Evolutionary conservation across 495 filamentous ascomycete genomes (phyloP), one percentile per base, ranked within the genome.

Genomic region (Cercophora scortea): DNA sequence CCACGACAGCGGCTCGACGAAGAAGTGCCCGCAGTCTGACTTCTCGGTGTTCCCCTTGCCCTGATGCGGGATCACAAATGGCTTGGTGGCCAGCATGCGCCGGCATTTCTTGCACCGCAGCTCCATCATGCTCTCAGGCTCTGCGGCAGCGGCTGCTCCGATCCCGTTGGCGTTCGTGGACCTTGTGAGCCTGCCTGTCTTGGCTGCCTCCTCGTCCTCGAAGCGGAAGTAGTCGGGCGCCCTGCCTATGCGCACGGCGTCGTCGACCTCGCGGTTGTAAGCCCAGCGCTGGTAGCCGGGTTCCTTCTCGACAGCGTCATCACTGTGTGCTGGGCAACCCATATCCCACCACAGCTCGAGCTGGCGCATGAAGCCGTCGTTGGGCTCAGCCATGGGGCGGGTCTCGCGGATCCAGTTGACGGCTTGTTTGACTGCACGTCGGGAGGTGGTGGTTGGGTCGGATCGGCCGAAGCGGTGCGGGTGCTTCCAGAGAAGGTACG

Each of bases 1-100:
- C 94, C 92, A 97, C 16, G 84, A 87, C 16, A 97, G 76, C 2
- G 90, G 89, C 50, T 96, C 89, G 49, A 97, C 64, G 67, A 95
- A 96, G 54, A 89, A 77, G 62, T 97, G 93, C 6, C 85, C 82
- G 60, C 91, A 98, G 25, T 53, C 57, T 0, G 59, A 69, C 61
- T 34, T 64, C 51, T 58, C 57, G 13, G 42, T 18, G 32, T 56
- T 56, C 40, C 51, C 51, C 34, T 46, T 33, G 34, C 66, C 63
- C 32, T 56, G 57, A 41, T 78, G 75, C 11, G 62, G 57, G 0
- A 75, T 61, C 11, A 77, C 57, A 36, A 77, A 78, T 10, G 59
- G 60, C 8, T 61, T 55, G 0, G 67, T 74, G 8, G 67, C 71
- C 32, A 79, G 64, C 32, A 77, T 72, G 39, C 64, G 74, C 65